Evolutionary conservation across 805 yeast species (phyloP), one percentile per base, ranked within the genome.

Genomic region (Blastobotrys terrestris): DNA sequence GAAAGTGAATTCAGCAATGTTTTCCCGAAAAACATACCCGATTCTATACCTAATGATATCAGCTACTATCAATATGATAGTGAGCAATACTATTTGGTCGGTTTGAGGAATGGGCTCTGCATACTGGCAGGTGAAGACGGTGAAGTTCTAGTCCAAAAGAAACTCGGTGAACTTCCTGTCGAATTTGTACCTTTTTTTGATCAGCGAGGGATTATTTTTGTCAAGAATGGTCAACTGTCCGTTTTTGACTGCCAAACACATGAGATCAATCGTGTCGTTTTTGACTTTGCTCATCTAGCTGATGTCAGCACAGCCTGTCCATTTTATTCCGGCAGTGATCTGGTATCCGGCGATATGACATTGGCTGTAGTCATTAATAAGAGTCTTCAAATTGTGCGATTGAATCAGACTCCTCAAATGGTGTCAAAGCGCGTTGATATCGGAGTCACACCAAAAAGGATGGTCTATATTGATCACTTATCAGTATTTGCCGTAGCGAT

Each of bases 371-470:
- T 55, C n/a, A 31, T 53, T 39, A 51, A 55, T 21, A 49, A 48
- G 4, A 49, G 44, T 19, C 43, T 57, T 39, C 46, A 48, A 31
- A 21, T 55, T 11, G 21, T 56, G 6, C 21, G 42, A 5, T n/a
- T 55, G 41, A 52, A 49, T 20, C 46, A 31, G 40, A 22, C 20
- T 19, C 41, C 41, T 13, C 21, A 48, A 52, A 11, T 19, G 46
- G 19, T 18, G 46, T 14, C 53, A 15, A 31, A 44, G 7, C 46
- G 40, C 11, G 35, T 48, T n/a, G 35, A 39, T 31, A 7, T 20
- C 52, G 40, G 55, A 52, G 6, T 31, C 44, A 48, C 59, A 1
- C 61, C 61, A 3, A 39, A 54, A 20, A 46, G 57, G 14, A 7
- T 58, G 44, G 19, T 54, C 14, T 56, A 54, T 45, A 19, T 58